A percentile compares a stretch with the other conserved stretches of the same genome.
These are phyloP conservation scores for Letharia columbiana DNA, from an alignment of 495 filamentous ascomycete genomes.

Conservation along the genomic window DNA sequence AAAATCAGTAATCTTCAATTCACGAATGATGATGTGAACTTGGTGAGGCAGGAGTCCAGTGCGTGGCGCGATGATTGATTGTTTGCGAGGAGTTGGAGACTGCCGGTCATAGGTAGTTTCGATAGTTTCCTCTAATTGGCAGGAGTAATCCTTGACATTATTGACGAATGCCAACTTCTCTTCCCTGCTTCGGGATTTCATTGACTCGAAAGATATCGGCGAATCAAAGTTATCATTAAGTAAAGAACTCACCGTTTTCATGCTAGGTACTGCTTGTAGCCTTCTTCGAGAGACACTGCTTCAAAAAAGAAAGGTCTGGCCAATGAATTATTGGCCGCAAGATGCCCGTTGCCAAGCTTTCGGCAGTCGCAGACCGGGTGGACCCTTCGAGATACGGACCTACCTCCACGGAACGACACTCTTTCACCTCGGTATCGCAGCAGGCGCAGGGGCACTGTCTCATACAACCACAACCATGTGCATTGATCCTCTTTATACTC, in stretches of 20 bases:
- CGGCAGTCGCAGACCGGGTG: neutral
- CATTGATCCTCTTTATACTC: neutral
- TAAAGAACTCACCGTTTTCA: neutral
- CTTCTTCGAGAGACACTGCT: neutral
- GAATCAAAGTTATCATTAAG: neutral
- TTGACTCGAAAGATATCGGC: neutral
- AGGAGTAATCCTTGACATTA: neutral
- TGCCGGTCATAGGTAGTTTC: neutral
- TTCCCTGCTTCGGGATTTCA: neutral
- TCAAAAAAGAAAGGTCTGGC: neutral
- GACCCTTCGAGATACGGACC: neutral
- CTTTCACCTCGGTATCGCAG: neutral
- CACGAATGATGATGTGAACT: neutral
- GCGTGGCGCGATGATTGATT: neutral
- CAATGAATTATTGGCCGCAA: neutral
- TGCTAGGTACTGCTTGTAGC: too few relatives aligned
- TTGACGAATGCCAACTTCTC: neutral
- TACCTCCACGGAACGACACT: neutral
- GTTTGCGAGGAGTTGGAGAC: neutral
- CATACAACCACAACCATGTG: neutral
- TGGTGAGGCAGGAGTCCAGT: too few relatives aligned
- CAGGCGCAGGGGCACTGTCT: neutral
- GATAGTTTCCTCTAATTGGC: neutral
- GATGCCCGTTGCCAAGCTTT: neutral
- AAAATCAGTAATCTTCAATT: neutral